Evolutionary conservation across 2,329 filamentous ascomycete genomes (phyloP).

Genomic region (Pseudogymnoascus pannorum): DNA sequence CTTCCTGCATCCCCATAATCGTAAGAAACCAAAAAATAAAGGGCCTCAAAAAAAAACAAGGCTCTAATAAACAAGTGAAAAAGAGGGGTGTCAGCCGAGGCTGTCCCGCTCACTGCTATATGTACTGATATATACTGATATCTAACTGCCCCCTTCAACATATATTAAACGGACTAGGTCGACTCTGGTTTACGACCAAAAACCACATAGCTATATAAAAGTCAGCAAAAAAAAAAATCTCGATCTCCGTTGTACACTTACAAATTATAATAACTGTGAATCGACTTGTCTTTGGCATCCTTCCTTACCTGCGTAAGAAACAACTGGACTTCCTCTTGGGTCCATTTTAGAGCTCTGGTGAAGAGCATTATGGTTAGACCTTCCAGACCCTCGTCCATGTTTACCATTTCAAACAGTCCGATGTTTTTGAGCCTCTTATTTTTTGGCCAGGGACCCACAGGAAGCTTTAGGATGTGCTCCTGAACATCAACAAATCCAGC

Average conservation of each 20-base stretch:
- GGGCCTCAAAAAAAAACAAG: not conserved
- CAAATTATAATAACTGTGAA: not conserved
- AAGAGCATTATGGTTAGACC: not conserved
- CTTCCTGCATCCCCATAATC: not conserved
- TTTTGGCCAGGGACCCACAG: conserved; percentile 40
- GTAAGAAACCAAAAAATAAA: not conserved
- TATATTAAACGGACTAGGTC: not conserved
- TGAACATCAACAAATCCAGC: conserved; percentile 36
- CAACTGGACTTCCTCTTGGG: not conserved
- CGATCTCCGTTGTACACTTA: not conserved
- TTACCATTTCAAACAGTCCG: conserved; percentile 19
- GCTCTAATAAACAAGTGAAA: not conserved
- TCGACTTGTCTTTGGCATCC: not conserved
- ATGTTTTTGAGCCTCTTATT: conserved; percentile 39
- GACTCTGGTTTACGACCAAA: not conserved
- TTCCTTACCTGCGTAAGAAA: not conserved
- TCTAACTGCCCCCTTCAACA: too few species aligned
- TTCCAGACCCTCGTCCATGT: not conserved
- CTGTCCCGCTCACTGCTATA: not conserved
- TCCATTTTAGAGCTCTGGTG: not conserved
- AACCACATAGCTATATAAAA: not conserved
- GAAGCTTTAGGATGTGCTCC: conserved; percentile 36
- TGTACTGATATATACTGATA: not conserved
- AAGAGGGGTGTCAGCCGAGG: not conserved
- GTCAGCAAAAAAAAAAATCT: not conserved